Conservation (phyloP, 148 eudicot species). For the Pharnaceum exiguum region DNA sequence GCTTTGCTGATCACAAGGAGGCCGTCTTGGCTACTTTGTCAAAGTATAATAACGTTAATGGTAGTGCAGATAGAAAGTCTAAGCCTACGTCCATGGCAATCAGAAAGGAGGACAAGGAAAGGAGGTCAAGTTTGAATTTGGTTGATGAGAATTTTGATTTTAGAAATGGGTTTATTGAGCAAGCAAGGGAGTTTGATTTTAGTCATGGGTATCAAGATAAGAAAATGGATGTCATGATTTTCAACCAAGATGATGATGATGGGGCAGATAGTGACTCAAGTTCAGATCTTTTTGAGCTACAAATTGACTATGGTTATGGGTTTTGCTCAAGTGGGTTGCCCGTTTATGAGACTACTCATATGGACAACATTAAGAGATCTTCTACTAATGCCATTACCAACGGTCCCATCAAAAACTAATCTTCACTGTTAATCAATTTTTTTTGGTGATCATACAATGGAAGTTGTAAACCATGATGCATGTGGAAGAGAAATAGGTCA, state of each 20-base stretch:
- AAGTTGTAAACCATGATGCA: too few species aligned
- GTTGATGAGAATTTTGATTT: constrained; percentile 35
- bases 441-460: constrained; percentile 1
- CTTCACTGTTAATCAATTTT: background rate
- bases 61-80: constrained; percentile 1
- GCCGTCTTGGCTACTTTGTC: constrained; percentile 21
- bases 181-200: constrained; percentile 14
- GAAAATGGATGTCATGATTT: constrained; percentile 9
- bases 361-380: constrained; percentile 62
- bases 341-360: constrained; percentile 62
- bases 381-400: constrained; percentile 39
- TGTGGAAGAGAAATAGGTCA: too few species aligned
- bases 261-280: constrained; percentile 73
- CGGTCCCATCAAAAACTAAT: constrained; percentile 22
- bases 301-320: constrained; percentile 35
- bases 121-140: constrained; percentile 13
- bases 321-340: constrained; percentile 62
- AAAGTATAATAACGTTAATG: constrained; percentile 18
- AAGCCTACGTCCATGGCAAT: too few species aligned
- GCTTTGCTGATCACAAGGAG: constrained; percentile 36
- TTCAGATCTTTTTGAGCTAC: constrained; percentile 69
- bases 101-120: background rate
- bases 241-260: constrained; percentile 30
- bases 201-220: constrained; percentile 12
- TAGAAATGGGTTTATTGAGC: constrained; percentile 16